Percentiles rank a stretch among this genome's conserved stretches.
phyloP scores from a whole-genome alignment of 495 filamentous ascomycete species.

The Lepidopterella palustris region DNA sequence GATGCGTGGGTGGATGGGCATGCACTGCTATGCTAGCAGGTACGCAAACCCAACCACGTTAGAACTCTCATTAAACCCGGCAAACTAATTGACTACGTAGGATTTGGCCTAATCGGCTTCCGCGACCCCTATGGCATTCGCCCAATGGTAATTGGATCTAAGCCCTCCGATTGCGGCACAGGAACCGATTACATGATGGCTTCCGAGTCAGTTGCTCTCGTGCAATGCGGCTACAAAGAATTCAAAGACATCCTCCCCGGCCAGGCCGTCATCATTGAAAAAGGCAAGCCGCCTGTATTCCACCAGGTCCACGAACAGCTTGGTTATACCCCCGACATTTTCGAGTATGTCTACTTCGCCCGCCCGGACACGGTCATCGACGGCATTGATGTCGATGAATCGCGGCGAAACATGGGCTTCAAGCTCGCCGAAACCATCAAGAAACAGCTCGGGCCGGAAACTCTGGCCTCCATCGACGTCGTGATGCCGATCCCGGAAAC shows the following conservation, averaged over 20 bases:
- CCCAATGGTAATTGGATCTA: constrained; percentile 75
- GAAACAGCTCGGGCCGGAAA: constrained; percentile 63
- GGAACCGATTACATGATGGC: constrained; percentile 94
- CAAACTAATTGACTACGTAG: constrained; percentile 35
- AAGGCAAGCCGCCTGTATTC: constrained; percentile 68
- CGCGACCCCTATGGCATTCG: constrained; percentile 86
- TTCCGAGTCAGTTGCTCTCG: constrained; percentile 88
- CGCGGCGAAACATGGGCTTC: constrained; percentile 86
- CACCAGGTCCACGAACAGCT: constrained; percentile 65
- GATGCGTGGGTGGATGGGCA: constrained; percentile 78
- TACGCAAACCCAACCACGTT: constrained; percentile 24
- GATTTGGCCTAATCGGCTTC: constrained; percentile 85
- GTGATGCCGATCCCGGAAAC: constrained; percentile 89
- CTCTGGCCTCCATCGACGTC: constrained; percentile 79
- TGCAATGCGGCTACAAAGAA: constrained; percentile 76
- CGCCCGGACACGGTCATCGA: constrained; percentile 88
- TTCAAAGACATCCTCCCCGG: constrained; percentile 83
- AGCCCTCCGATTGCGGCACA: constrained; percentile 56
- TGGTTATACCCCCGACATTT: constrained; percentile 86
- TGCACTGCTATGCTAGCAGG: constrained; percentile 91
- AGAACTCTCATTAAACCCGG: background rate
- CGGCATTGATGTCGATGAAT: constrained; percentile 84
- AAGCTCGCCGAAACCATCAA: constrained; percentile 76
- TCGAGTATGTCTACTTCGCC: constrained; percentile 85
- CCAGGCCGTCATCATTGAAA: constrained; percentile 88